Conservation (phyloP, 352 stramenopile genomes). For the Phytophthora foliorum region DNA sequence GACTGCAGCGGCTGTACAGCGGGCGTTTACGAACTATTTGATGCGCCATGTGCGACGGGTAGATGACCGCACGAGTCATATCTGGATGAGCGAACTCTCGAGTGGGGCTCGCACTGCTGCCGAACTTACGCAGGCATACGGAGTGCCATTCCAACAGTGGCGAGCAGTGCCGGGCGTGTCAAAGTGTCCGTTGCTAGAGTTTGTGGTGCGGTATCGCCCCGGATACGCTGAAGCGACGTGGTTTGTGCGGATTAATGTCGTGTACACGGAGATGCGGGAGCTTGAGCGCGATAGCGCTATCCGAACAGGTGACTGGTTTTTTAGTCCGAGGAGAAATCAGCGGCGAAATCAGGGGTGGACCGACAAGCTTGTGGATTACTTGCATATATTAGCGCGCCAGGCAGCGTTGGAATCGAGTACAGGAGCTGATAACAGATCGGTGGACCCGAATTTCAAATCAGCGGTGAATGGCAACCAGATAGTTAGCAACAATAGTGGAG, state of each 20-base stretch:
- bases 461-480: conserved; percentile 26
- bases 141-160: conserved; percentile 90
- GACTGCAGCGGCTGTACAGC: conserved; percentile 39
- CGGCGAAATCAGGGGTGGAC: conserved; percentile 83
- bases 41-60: conserved; percentile 84
- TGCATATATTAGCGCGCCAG: conserved; percentile 76
- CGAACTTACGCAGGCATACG: conserved; percentile 80
- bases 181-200: conserved; percentile 85
- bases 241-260: conserved; percentile 87
- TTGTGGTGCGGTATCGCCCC: conserved; percentile 77
- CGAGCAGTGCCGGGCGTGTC: conserved; percentile 74
- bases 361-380: conserved; percentile 79
- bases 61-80: conserved; percentile 80
- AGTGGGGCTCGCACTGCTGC: conserved; percentile 66
- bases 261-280: conserved; percentile 90
- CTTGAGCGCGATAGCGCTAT: conserved; percentile 75
- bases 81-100: conserved; percentile 85
- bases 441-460: conserved; percentile 25
- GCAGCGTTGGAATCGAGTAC: conserved; percentile 32
- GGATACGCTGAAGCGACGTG: conserved; percentile 81
- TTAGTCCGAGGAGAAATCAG: conserved; percentile 76
- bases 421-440: conserved; percentile 27
- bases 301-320: conserved; percentile 84
- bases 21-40: conserved; percentile 82
- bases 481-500: conserved; percentile 13